phyloP scores from a whole-genome alignment of 305 asterid species.

The Fraxinus albicans region DNA sequence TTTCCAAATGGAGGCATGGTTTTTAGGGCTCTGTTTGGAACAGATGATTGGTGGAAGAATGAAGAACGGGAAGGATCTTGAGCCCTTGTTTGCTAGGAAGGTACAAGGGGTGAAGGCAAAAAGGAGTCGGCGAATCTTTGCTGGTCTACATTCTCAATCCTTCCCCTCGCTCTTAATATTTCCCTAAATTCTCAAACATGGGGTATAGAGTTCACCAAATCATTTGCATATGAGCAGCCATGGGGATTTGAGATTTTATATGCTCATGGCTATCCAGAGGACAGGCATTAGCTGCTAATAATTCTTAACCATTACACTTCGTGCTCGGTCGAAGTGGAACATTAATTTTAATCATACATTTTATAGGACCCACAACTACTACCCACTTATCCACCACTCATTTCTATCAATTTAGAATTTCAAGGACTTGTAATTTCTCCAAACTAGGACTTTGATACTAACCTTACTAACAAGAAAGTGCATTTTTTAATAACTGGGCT shows the following conservation, averaged over 20 bases:
- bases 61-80: not conserved
- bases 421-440: not conserved
- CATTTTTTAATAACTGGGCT: not conserved
- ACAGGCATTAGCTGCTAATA: conserved; percentile 10
- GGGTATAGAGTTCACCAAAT: not conserved
- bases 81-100: not conserved
- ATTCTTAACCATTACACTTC: not conserved
- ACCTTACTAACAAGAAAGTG: not conserved
- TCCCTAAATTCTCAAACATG: not conserved
- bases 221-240: not conserved
- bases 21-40: not conserved
- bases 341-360: not conserved
- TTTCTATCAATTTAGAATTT: not conserved
- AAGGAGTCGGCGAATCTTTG: not conserved
- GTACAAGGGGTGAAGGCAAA: not conserved
- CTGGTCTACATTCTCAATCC: not conserved
- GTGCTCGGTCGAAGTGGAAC: not conserved
- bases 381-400: not conserved
- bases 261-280: conserved; percentile 6
- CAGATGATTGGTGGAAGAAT: not conserved
- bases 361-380: not conserved
- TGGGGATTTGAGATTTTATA: not conserved
- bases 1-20: not conserved
- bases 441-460: not conserved
- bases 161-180: not conserved